Percentiles rank a stretch among this genome's conserved stretches.
These are phyloP conservation scores for Boletus bicolor DNA, from an alignment of 768 basidiomycete species.

Conservation along the genomic window DNA sequence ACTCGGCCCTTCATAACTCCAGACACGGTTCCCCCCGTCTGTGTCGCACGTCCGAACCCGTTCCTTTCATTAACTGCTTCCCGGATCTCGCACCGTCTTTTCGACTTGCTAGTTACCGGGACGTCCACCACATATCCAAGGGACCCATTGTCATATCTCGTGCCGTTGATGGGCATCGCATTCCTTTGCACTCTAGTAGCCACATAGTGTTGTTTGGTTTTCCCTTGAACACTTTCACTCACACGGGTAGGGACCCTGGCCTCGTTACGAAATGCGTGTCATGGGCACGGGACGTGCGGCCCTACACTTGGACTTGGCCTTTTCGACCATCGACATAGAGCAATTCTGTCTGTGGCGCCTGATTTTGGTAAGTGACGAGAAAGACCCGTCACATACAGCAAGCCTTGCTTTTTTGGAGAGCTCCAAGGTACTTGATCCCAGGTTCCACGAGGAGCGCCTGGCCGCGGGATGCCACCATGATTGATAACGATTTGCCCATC, in stretches of 20 bases:
- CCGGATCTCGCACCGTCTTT: slow-evolving; percentile 8
- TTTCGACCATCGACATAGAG: background rate
- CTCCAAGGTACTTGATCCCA: background rate
- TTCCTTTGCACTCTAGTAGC: background rate
- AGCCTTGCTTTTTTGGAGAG: background rate
- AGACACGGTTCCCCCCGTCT: slow-evolving; percentile 1
- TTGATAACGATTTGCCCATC: background rate
- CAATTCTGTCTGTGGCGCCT: background rate
- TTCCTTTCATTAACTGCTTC: background rate
- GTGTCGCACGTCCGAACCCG: slow-evolving; percentile 1
- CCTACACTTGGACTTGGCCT: background rate
- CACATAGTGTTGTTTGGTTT: background rate
- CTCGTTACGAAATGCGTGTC: slow-evolving; percentile 9
- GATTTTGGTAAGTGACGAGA: background rate
- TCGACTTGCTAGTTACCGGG: background rate
- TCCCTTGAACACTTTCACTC: slow-evolving; percentile 5
- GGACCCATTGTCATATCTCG: background rate
- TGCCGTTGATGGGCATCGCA: background rate
- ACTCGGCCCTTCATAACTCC: background rate
- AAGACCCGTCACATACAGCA: slow-evolving; percentile 4
- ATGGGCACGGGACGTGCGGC: slow-evolving; percentile 1
- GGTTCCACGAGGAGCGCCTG: slow-evolving; percentile 1
- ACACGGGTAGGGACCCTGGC: slow-evolving; percentile 16
- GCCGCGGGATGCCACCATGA: slow-evolving; percentile 17
- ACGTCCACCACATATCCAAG: slow-evolving; percentile 2